Evolutionary conservation across 768 basidiomycete genomes (phyloP).

Genomic region (Mycena venus): DNA sequence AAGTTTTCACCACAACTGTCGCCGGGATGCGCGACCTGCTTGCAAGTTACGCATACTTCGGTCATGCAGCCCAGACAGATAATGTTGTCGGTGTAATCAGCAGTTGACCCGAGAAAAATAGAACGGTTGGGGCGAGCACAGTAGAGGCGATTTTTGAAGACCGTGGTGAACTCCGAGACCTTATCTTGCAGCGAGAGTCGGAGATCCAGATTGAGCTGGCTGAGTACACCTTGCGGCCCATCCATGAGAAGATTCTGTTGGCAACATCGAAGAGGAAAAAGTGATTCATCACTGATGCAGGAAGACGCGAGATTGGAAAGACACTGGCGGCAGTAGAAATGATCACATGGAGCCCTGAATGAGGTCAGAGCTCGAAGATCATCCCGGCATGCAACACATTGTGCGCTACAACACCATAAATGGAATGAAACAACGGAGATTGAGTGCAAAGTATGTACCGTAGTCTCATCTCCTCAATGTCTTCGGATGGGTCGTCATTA

Average conservation of each 20-base stretch:
- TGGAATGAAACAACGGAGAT: background rate
- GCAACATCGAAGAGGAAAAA: slow-evolving; percentile 68
- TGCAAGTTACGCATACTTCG: slow-evolving; percentile 63
- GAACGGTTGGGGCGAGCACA: slow-evolving; percentile 65
- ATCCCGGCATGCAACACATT: slow-evolving; percentile 61
- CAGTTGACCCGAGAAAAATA: slow-evolving; percentile 62
- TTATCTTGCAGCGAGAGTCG: slow-evolving; percentile 55
- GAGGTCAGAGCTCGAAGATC: slow-evolving; percentile 32
- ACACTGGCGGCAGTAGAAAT: slow-evolving; percentile 63
- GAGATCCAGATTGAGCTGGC: slow-evolving; percentile 24
- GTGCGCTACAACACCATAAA: slow-evolving; percentile 36
- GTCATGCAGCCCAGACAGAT: slow-evolving; percentile 56
- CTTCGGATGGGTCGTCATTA: background rate
- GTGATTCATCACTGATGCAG: slow-evolving; percentile 62
- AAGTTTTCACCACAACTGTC: slow-evolving; percentile 58
- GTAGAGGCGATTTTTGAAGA: slow-evolving; percentile 61
- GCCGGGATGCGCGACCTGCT: slow-evolving; percentile 56
- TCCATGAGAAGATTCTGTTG: slow-evolving; percentile 47
- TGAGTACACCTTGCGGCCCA: slow-evolving; percentile 45
- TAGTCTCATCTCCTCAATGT: background rate
- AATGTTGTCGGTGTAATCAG: slow-evolving; percentile 32
- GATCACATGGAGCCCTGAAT: slow-evolving; percentile 58
- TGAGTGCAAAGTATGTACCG: background rate
- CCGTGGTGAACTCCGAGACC: slow-evolving; percentile 59
- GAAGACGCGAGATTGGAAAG: slow-evolving; percentile 54